These are phyloP conservation scores for Moricandia arvensis DNA, from an alignment of 345 rosid species.

Conservation along the genomic window DNA sequence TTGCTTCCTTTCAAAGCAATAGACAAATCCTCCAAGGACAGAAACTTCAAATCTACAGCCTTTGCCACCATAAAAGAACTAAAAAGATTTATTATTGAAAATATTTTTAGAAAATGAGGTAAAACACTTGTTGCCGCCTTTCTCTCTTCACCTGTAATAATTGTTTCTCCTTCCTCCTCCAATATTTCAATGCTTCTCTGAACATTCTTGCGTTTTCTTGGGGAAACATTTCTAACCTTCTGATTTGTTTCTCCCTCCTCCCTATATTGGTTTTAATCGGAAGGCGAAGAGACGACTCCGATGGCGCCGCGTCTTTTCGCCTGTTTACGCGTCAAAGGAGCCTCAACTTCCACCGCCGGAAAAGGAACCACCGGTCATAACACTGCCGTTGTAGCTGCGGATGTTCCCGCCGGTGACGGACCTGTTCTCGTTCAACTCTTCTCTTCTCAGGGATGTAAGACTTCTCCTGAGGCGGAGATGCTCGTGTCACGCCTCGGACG, in stretches of 20 bases:
- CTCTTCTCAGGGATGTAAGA: conserved; percentile 81
- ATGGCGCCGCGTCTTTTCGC: conserved; percentile 75
- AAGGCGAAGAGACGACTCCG: conserved; percentile 25
- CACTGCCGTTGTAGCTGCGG: conserved; percentile 28
- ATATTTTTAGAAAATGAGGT: not conserved
- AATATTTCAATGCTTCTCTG: conserved; percentile 11
- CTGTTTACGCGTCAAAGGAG: conserved; percentile 48
- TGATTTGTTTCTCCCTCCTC: conserved; percentile 23
- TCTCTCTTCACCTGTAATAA: conserved; percentile 39
- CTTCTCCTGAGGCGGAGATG: conserved; percentile 82
- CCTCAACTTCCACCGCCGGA: conserved; percentile 27
- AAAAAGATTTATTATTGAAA: not conserved
- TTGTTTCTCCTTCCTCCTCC: not conserved
- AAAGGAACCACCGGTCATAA: conserved; percentile 13
- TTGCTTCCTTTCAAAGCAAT: conserved; percentile 20
- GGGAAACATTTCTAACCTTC: conserved; percentile 27
- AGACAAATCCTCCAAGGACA: not conserved
- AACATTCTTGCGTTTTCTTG: conserved; percentile 17
- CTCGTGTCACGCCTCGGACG: conserved; percentile 76
- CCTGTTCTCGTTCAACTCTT: conserved; percentile 75
- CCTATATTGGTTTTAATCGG: conserved; percentile 5
- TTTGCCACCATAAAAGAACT: not conserved
- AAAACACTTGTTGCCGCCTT: conserved; percentile 32
- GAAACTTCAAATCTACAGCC: not conserved
- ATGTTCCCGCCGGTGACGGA: conserved; percentile 45